These are phyloP conservation scores for Neonectria ditissima DNA, from an alignment of 2,329 filamentous ascomycete genomes.

Conservation along the genomic window DNA sequence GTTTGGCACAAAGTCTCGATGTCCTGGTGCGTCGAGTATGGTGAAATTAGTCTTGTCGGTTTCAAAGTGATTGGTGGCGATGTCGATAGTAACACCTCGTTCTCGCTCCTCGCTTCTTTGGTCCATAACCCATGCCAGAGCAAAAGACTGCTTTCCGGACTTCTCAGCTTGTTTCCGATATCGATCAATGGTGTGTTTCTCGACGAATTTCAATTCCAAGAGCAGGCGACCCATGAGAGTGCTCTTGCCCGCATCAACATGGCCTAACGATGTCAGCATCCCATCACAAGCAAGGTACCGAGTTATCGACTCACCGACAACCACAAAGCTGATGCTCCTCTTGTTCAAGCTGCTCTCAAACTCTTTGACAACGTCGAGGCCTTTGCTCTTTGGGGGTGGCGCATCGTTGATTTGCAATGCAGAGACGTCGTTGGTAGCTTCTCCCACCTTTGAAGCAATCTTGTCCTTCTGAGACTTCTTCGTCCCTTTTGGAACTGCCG, in stretches of 20 bases:
- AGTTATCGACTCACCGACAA: slow-evolving; percentile 75
- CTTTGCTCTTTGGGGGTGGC: slow-evolving; percentile 76
- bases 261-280: slow-evolving; percentile 66
- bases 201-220: slow-evolving; percentile 87
- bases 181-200: slow-evolving; percentile 88
- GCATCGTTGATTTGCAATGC: slow-evolving; percentile 61
- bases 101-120: slow-evolving; percentile 89
- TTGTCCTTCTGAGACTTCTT: slow-evolving; percentile 57
- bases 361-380: slow-evolving; percentile 85
- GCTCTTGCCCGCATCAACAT: slow-evolving; percentile 97
- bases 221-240: slow-evolving; percentile 97
- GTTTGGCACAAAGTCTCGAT: slow-evolving; percentile 96
- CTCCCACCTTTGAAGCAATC: slow-evolving; percentile 38
- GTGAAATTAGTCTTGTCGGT: slow-evolving; percentile 90
- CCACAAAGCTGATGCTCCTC: slow-evolving; percentile 88
- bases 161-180: slow-evolving; percentile 89
- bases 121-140: slow-evolving; percentile 96
- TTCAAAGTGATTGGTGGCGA: slow-evolving; percentile 94
- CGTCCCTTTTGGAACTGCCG: slow-evolving; percentile 51
- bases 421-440: slow-evolving; percentile 47
- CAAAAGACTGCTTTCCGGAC: slow-evolving; percentile 95
- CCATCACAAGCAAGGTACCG: background rate
- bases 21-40: slow-evolving; percentile 93
- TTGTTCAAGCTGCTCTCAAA: slow-evolving; percentile 82
- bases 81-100: slow-evolving; percentile 95